Base-by-base conservation (phyloP, 257 asterid species). In the Nicotiana noctiflora region DNA sequence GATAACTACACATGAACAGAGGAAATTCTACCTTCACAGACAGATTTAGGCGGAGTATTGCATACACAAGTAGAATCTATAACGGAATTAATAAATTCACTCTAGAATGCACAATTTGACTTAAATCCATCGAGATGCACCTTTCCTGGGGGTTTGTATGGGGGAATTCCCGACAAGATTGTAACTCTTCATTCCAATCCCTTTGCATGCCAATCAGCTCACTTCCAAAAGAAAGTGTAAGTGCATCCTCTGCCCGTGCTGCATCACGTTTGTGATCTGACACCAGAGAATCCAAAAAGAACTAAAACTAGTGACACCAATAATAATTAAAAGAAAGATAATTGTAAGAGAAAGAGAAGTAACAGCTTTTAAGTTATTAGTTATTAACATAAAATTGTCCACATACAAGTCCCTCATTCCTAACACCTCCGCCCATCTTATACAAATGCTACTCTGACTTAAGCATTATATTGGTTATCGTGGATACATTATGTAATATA, bases 171-270 rank as follows among this genome's bases (percentile, higher is more conserved):
- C 98, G 91, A 84, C 97, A 93, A 52, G 98, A 91, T 84, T 95
- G 99, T 87, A 93, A 80, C 83, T 95, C 99, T 86, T 95, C 99
- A 77, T 95, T 95, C 99, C 99, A 92, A 82, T 95, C 99, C 82
- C 99, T 91, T 89, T 93, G 98, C 98, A 95, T 93, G 53, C 98
- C 99, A 88, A 95, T 91, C 89, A 95, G 86, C 89, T 95, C 99
- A 82, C 97, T 91, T 86, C 99, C 98, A 86, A 95, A 95, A 56
- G 97, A 88, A 86, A 91, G 95, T 2, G 93, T 89, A 85, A 92
- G 61, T 29, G 97, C 92, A 88, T 90, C 90, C 83, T 95, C 99
- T 17, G 98, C 99, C 79, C 99, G 90, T 12, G 97, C 94, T 67
- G 96, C 98, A 89, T 95, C 98, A 84, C 97, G 97, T 75, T 85